Evolutionary conservation across 2,329 filamentous ascomycete genomes (phyloP).

Genomic region (Colletotrichum spaethianum): DNA sequence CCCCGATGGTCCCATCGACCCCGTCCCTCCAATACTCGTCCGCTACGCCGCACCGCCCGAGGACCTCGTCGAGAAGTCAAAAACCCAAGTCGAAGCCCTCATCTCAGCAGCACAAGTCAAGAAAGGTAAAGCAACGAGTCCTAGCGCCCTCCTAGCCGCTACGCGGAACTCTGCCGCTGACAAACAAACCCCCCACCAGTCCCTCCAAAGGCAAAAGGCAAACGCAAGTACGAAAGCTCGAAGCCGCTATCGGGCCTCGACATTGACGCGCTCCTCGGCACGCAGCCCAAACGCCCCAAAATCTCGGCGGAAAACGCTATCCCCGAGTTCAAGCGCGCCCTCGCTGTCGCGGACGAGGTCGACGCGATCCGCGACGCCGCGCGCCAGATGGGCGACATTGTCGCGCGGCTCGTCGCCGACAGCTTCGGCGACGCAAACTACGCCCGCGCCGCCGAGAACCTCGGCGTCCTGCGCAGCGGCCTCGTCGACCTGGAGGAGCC

Average conservation of each 20-base stretch:
- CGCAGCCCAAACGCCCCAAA: constrained; percentile 55
- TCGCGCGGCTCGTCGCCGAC: constrained; percentile 76
- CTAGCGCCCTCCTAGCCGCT: not conserved
- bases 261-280: constrained; percentile 83
- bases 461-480: constrained; percentile 84
- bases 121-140: constrained; percentile 70
- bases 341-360: constrained; percentile 73
- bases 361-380: constrained; percentile 75
- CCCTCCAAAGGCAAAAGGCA: constrained; percentile 83
- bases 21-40: constrained; percentile 74
- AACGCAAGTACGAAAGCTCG: constrained; percentile 76
- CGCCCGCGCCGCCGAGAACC: constrained; percentile 79
- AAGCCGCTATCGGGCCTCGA: constrained; percentile 94
- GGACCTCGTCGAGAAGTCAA: constrained; percentile 72
- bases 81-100: constrained; percentile 73
- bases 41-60: constrained; percentile 82
- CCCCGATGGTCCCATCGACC: constrained; percentile 74
- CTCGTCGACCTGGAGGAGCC: constrained; percentile 83
- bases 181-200: constrained; percentile 63
- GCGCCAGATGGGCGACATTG: constrained; percentile 81
- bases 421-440: constrained; percentile 85
- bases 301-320: constrained; percentile 81
- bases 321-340: constrained; percentile 89
- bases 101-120: constrained; percentile 84
- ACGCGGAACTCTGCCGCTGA: constrained; percentile 39